Percentiles rank a stretch among this genome's conserved stretches.
phyloP scores from a whole-genome alignment of 208 protist species.

The Trypanosoma brucei region DNA sequence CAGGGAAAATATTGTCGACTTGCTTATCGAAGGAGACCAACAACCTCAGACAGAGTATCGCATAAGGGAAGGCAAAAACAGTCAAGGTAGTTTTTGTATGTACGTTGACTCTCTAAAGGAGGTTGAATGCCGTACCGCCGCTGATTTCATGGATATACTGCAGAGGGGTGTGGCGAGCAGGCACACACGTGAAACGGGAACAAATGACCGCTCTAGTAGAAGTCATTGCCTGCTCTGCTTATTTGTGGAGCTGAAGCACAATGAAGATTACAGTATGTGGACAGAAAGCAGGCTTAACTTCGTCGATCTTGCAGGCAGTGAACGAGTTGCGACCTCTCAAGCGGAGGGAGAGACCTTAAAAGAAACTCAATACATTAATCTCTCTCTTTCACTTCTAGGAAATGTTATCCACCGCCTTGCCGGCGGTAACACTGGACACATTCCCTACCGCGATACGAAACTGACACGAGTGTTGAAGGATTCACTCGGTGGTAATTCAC shows the following conservation, averaged over 20 bases:
- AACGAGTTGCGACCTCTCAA: slow-evolving; percentile 48
- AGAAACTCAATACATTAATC: slow-evolving; percentile 71
- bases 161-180: slow-evolving; percentile 26
- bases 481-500: slow-evolving; percentile 51
- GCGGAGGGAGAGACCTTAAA: slow-evolving; percentile 34
- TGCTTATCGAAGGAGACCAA: slow-evolving; percentile 22
- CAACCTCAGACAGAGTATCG: slow-evolving; percentile 21
- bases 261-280: slow-evolving; percentile 17
- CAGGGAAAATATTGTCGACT: slow-evolving; percentile 55
- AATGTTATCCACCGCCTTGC: slow-evolving; percentile 70
- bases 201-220: slow-evolving; percentile 66
- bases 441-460: slow-evolving; percentile 69
- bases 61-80: slow-evolving; percentile 34
- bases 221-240: slow-evolving; percentile 61
- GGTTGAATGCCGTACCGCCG: slow-evolving; percentile 23
- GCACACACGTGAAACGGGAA: slow-evolving; percentile 31
- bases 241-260: slow-evolving; percentile 35
- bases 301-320: slow-evolving; percentile 82
- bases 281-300: slow-evolving; percentile 46
- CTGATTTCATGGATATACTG: slow-evolving; percentile 34
- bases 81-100: slow-evolving; percentile 23
- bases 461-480: slow-evolving; percentile 69
- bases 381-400: slow-evolving; percentile 73
- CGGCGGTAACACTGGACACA: slow-evolving; percentile 31
- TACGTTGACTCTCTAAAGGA: slow-evolving; percentile 35